Evolutionary conservation across 179 eudicot genomes (phyloP).

Genomic region (Silene coronaria): DNA sequence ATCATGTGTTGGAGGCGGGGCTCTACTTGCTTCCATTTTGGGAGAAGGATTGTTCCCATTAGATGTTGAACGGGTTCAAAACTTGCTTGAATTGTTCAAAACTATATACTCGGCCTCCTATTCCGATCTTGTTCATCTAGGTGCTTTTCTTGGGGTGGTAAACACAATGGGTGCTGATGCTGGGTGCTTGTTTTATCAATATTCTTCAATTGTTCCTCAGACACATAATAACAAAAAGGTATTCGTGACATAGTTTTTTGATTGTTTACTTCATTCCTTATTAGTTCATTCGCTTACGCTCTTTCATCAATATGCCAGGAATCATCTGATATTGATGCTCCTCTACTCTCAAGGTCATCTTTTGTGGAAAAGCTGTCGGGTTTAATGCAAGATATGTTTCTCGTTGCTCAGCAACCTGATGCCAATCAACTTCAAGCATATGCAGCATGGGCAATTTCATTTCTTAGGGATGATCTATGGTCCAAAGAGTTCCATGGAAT

Average conservation of each 20-base stretch:
- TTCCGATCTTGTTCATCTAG: constrained; percentile 65
- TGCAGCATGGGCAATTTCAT: constrained; percentile 87
- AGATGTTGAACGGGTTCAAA: constrained; percentile 42
- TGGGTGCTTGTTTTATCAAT: constrained; percentile 39
- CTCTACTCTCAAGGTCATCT: constrained; percentile 52
- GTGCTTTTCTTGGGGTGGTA: constrained; percentile 88
- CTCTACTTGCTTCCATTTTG: constrained; percentile 57
- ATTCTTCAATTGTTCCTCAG: constrained; percentile 25
- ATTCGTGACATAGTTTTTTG: constrained; percentile 1
- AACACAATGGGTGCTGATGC: constrained; percentile 90
- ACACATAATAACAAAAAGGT: constrained; percentile 43
- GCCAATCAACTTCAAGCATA: constrained; percentile 58
- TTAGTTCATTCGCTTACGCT: constrained; percentile 5
- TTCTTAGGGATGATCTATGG: constrained; percentile 53
- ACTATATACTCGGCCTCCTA: constrained; percentile 51
- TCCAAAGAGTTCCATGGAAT: constrained; percentile 34
- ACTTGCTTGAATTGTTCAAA: constrained; percentile 46
- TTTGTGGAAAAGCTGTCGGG: constrained; percentile 49
- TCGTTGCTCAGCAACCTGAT: constrained; percentile 64
- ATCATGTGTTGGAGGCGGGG: constrained; percentile 80
- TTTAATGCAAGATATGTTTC: constrained; percentile 75
- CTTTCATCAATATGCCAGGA: constrained; percentile 37
- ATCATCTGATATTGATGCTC: constrained; percentile 42
- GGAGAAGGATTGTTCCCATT: constrained; percentile 58
- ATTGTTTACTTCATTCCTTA: constrained; percentile 5